Percentiles rank a stretch among this genome's conserved stretches.
Conservation (phyloP, 208 protist genomes). For the Leishmania amazonensis region DNA sequence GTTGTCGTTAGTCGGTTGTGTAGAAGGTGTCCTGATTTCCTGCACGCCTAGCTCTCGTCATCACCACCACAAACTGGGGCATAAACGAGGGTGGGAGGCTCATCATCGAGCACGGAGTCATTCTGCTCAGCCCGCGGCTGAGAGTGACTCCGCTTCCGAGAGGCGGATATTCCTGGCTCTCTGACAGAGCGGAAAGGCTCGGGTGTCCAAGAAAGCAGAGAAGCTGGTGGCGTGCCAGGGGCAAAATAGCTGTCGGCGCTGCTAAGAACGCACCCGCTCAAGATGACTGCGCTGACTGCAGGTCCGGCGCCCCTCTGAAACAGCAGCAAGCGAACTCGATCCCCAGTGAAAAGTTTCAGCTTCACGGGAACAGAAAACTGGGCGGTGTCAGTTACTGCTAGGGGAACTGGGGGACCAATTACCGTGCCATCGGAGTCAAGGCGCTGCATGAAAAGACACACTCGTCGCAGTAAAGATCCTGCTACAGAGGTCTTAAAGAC, state of each 20-base stretch:
- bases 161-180: not conserved
- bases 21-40: not conserved
- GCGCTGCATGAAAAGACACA: conserved; percentile 22
- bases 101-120: conserved; percentile 14
- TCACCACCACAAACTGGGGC: conserved; percentile 56
- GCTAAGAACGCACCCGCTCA: conserved; percentile 19
- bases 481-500: not conserved
- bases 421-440: conserved; percentile 10
- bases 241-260: conserved; percentile 5
- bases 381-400: conserved; percentile 14
- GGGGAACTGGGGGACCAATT: conserved; percentile 10
- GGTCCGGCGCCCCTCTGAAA: conserved; percentile 4
- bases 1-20: not conserved
- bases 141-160: conserved; percentile 27
- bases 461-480: conserved; percentile 2
- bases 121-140: not conserved
- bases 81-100: conserved; percentile 53
- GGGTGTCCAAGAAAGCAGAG: conserved; percentile 22
- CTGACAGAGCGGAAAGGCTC: conserved; percentile 7
- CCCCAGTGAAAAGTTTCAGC: conserved; percentile 13
- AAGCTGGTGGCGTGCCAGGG: not conserved
- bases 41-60: conserved; percentile 54
- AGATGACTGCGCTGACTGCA: conserved; percentile 11
- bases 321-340: conserved; percentile 17
- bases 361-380: conserved; percentile 4